These are phyloP conservation scores for Sporormia fimetaria DNA, from an alignment of 495 filamentous ascomycete genomes.

Conservation along the genomic window DNA sequence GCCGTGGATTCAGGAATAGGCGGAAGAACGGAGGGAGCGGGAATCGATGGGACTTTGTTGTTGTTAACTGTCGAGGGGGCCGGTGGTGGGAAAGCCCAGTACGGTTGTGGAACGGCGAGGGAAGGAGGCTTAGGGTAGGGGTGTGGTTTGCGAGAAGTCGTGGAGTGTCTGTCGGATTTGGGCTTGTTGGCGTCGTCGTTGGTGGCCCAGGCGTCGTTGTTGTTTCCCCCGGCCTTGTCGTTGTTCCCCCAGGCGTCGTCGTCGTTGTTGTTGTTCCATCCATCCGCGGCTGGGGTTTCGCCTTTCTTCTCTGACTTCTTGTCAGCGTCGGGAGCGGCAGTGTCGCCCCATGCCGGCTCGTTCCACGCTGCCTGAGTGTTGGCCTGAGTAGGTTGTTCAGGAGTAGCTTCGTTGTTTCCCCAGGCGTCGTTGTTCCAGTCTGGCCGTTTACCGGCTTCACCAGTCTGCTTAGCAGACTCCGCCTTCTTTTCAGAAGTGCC, in stretches of 20 bases:
- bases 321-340: not conserved
- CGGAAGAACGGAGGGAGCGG: not conserved
- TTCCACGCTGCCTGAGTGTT: no score
- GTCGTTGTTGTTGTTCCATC: conserved; percentile 3
- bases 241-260: not conserved
- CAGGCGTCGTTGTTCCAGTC: no score
- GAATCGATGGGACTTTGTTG: not conserved
- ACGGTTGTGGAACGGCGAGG: not conserved
- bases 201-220: not conserved
- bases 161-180: not conserved
- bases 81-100: not conserved
- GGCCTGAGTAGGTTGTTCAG: no score
- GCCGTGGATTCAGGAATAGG: conserved; percentile 2
- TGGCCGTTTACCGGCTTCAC: no score
- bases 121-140: not conserved
- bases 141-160: not conserved
- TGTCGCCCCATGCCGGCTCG: not conserved
- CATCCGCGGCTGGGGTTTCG: not conserved
- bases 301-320: no score
- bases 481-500: no score
- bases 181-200: not conserved
- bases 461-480: no score
- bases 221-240: not conserved
- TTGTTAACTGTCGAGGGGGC: not conserved
- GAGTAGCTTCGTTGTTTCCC: no score